phyloP scores from a whole-genome alignment of 805 yeast genomes.

The Yarrowia deformans region DNA sequence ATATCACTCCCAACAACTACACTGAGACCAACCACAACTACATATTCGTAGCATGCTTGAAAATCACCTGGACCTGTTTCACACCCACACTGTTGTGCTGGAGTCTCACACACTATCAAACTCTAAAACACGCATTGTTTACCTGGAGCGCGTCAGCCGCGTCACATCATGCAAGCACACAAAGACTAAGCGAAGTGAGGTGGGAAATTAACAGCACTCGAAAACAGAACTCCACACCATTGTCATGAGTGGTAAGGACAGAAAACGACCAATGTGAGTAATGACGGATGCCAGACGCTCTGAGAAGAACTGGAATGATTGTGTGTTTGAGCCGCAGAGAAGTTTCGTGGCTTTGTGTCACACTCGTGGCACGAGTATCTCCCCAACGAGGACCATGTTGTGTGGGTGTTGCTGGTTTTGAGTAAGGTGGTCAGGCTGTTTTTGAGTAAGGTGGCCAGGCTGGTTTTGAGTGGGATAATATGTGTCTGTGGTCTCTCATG shows the following conservation, averaged over 20 bases:
- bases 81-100: background rate
- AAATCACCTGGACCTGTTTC: background rate
- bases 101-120: conserved; percentile 3
- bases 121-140: conserved; percentile 26
- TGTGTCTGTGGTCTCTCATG: background rate
- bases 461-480: background rate
- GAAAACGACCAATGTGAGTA: conserved; percentile 39
- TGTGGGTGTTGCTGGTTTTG: background rate
- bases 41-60: too few relatives aligned
- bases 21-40: too few relatives aligned
- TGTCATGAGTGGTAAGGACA: conserved; percentile 34
- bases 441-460: background rate
- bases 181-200: conserved; percentile 17
- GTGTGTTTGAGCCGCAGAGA: background rate
- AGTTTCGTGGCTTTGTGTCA: background rate
- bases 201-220: conserved; percentile 22
- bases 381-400: background rate
- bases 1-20: too few relatives aligned
- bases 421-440: background rate
- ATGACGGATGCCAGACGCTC: background rate
- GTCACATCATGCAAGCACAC: conserved; percentile 18
- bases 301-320: background rate
- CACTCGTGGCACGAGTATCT: too few relatives aligned
- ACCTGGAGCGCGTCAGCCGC: conserved; percentile 35
- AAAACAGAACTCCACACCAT: conserved; percentile 17